Evolutionary conservation across 495 filamentous ascomycete genomes (phyloP).

Genomic region (Filosporella fistucella): DNA sequence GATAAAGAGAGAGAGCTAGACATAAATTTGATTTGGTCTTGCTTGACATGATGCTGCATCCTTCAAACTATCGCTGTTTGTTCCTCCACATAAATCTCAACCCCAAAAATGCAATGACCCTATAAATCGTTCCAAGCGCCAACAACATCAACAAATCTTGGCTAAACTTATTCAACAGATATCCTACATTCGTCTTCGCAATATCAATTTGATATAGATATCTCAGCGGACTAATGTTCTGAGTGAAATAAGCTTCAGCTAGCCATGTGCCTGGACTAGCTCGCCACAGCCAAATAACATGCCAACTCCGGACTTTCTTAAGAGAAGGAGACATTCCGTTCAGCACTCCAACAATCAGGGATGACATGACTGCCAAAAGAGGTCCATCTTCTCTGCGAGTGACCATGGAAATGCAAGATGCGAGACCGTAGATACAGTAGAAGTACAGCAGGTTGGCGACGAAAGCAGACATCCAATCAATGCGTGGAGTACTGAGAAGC

Average conservation of each 20-base stretch:
- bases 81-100: constrained; percentile 22
- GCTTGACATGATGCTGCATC: too few species aligned
- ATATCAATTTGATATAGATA: constrained; percentile 42
- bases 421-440: constrained; percentile 54
- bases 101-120: constrained; percentile 37
- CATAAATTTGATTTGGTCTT: too few species aligned
- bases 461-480: constrained; percentile 38
- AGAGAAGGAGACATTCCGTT: constrained; percentile 46
- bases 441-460: constrained; percentile 48
- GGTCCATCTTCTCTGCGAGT: constrained; percentile 43
- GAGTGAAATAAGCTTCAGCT: constrained; percentile 48
- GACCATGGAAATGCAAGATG: constrained; percentile 44
- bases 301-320: constrained; percentile 41
- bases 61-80: constrained; percentile 15
- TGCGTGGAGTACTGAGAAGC: constrained; percentile 43
- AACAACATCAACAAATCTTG: constrained; percentile 34
- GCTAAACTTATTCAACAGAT: constrained; percentile 31
- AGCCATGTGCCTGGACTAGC: constrained; percentile 49
- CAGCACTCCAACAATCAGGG: constrained; percentile 42
- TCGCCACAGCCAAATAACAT: constrained; percentile 52
- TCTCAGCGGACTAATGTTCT: constrained; percentile 38
- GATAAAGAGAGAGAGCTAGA: too few species aligned
- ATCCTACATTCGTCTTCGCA: constrained; percentile 32
- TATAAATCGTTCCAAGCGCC: constrained; percentile 33
- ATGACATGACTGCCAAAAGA: constrained; percentile 40